phyloP scores from a whole-genome alignment of 148 eudicot genomes.

The Camellia granthamiana region DNA sequence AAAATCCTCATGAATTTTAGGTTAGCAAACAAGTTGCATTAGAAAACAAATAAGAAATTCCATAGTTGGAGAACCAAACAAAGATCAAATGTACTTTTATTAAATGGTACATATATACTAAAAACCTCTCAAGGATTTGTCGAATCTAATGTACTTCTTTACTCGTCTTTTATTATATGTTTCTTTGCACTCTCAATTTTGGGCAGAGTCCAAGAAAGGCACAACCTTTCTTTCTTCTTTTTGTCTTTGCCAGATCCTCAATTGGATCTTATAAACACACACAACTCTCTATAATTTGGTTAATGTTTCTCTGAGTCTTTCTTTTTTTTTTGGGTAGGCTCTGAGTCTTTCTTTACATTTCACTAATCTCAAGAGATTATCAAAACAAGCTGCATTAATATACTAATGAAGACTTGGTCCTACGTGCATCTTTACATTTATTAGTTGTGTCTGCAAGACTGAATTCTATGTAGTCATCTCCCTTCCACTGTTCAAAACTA shows the following conservation, averaged over 20 bases:
- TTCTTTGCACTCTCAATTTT: conserved; percentile 19
- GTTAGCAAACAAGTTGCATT: conserved; percentile 11
- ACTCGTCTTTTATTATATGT: conserved; percentile 31
- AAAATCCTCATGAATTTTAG: conserved; percentile 10
- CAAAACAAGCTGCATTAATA: not conserved
- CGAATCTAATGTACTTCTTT: conserved; percentile 37
- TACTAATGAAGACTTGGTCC: no score
- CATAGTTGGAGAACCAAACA: conserved; percentile 22
- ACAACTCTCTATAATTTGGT: conserved; percentile 11
- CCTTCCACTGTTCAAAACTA: no score
- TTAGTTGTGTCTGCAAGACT: no score
- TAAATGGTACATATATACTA: not conserved
- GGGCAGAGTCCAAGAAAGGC: no score
- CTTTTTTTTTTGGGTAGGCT: not conserved
- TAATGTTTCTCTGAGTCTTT: conserved; percentile 5
- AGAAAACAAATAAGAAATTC: conserved; percentile 21
- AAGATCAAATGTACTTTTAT: not conserved
- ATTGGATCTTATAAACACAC: conserved; percentile 28
- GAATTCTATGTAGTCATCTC: no score
- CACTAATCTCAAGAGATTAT: not conserved
- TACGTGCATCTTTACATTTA: no score
- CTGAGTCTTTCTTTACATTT: no score
- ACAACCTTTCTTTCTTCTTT: no score
- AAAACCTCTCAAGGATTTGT: conserved; percentile 29
- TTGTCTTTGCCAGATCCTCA: no score